A percentile compares a stretch with the other conserved stretches of the same genome.
These are phyloP conservation scores for Symbiodinium pilosum DNA, from an alignment of 73 alveolate genomes.

Conservation along the genomic window DNA sequence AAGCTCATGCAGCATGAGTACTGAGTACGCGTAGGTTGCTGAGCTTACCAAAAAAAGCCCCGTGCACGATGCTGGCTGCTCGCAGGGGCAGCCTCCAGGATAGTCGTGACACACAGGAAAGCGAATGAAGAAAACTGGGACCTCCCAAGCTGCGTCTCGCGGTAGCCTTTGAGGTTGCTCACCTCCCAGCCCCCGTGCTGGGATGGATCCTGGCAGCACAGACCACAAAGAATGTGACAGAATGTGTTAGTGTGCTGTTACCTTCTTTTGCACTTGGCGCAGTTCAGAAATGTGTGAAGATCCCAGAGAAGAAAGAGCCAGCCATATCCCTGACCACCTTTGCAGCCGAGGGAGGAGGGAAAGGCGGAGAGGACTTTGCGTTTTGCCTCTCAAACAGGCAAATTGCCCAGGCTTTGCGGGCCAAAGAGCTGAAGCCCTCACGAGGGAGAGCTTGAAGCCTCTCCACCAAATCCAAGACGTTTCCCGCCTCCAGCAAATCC, in stretches of 20 bases:
- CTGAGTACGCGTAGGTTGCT: too few relatives aligned
- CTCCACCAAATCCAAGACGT: constrained; percentile 35
- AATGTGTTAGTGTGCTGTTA: neutral
- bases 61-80: neutral
- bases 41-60: neutral
- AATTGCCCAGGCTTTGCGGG: constrained; percentile 28
- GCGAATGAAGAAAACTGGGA: neutral
- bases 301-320: constrained; percentile 2
- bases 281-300: neutral
- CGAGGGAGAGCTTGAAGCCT: neutral
- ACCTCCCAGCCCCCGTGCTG: constrained; percentile 25
- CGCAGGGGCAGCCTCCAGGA: neutral
- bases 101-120: neutral
- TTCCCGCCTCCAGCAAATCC: constrained; percentile 21
- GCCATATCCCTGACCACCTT: constrained; percentile 55
- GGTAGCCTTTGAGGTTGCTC: constrained; percentile 12
- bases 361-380: neutral
- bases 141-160: neutral
- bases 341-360: constrained; percentile 32
- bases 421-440: neutral
- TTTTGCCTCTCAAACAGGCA: constrained; percentile 6
- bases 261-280: too few relatives aligned
- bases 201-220: neutral
- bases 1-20: too few relatives aligned
- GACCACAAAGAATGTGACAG: neutral